Evolutionary conservation across 2,329 filamentous ascomycete species (phyloP).

Genomic region (Claviceps sp.): DNA sequence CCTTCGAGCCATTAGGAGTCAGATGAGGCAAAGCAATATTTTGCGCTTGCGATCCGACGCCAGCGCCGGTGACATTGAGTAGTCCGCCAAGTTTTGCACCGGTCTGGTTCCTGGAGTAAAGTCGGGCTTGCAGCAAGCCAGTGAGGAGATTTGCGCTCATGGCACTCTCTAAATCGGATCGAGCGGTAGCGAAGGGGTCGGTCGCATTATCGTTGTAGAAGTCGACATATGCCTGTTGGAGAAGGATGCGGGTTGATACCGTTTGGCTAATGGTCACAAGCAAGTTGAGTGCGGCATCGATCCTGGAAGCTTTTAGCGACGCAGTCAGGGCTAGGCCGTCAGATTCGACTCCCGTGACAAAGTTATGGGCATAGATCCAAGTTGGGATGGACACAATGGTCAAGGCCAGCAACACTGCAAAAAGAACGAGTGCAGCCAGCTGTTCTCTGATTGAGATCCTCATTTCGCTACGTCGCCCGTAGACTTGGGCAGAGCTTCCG

Average conservation of each 20-base stretch:
- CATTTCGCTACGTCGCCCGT: conserved; percentile 35
- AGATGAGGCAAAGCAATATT: conserved; percentile 47
- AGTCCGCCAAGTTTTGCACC: conserved; percentile 37
- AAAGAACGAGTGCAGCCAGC: conserved; percentile 64
- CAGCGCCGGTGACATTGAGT: conserved; percentile 46
- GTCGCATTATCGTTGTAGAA: conserved; percentile 42
- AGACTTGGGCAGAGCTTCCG: background rate
- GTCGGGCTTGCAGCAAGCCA: conserved; percentile 53
- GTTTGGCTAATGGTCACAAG: conserved; percentile 62
- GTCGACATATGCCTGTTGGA: conserved; percentile 37
- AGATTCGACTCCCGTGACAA: conserved; percentile 38
- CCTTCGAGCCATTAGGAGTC: conserved; percentile 40
- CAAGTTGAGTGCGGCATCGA: conserved; percentile 65
- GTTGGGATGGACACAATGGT: conserved; percentile 70
- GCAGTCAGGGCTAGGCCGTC: conserved; percentile 63
- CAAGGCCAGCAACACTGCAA: conserved; percentile 61
- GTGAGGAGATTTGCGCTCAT: conserved; percentile 45
- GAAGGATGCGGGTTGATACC: conserved; percentile 52
- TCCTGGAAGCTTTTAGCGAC: conserved; percentile 71
- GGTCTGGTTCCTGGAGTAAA: conserved; percentile 57
- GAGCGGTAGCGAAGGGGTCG: conserved; percentile 47
- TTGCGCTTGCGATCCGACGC: conserved; percentile 22
- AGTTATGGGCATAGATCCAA: conserved; percentile 44
- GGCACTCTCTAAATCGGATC: conserved; percentile 56
- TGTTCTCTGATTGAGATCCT: conserved; percentile 80